Evolutionary conservation across 257 asterid species (phyloP), one percentile per base, ranked within the genome.

Genomic region (Perilla frutescens): DNA sequence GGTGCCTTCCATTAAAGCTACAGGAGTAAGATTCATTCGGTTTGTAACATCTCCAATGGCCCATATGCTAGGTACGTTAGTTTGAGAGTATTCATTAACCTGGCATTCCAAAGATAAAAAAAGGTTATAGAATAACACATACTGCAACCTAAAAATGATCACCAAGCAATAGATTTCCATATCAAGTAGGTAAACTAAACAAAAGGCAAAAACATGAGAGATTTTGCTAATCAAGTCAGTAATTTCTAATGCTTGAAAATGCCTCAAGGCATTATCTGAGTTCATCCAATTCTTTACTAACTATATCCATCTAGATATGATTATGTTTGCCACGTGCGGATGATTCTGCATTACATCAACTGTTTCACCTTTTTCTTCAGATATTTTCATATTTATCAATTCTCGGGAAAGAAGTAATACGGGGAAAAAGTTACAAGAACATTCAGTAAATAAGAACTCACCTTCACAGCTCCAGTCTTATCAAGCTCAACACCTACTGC

Each of bases 1-100:
- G 78, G 90, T 78, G 78, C 98, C 99, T 84, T 95, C 99, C 98
- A 89, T 87, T 69, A 95, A 87, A 83, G 99, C 99, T 77, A 95
- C 96, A 45, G 99, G 99, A 73, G 98, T 95, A 50, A 95, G 97
- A 86, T 95, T 95, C 85, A 95, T 87, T 50, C 97, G 85, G 78
- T 95, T 86, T 50, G 98, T 92, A 66, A 84, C 98, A 82, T 95
- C 98, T 43, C 97, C 98, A 32, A 95, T 84, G 36, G 99, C 99
- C 98, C 98, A 92, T 83, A 95, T 90, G 88, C 98, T 95, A 26
- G 98, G 97, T 73, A 95, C 37, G 66, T 87, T 95, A 76, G 99
- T 92, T n/a, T 79, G 90, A 44, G 97, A 92, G 74, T 83, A 87
- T 71, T 77, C 90, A 65, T 92, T 88, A 14, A 92, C 97, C 99